Evolutionary conservation across 495 filamentous ascomycete genomes (phyloP).

Genomic region (Aspergillus asperescens): DNA sequence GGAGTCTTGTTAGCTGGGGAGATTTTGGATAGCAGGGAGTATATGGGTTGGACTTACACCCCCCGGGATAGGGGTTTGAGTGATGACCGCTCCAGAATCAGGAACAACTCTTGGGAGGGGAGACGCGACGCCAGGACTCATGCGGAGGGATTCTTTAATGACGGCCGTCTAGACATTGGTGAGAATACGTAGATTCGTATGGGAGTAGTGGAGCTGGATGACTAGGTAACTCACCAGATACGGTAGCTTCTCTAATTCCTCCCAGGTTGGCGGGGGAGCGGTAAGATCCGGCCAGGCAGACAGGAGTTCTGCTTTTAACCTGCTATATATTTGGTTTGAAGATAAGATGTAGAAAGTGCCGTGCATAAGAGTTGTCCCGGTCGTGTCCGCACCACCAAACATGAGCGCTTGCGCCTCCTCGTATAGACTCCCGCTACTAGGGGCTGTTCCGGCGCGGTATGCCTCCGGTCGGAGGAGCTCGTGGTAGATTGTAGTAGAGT

Average conservation of each 20-base stretch:
- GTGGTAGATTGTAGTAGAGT: slow-evolving; percentile 9
- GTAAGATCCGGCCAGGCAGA: neutral
- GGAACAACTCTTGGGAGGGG: slow-evolving; percentile 9
- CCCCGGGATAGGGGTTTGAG: neutral
- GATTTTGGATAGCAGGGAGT: neutral
- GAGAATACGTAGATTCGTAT: too few species aligned
- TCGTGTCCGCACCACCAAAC: slow-evolving; percentile 9
- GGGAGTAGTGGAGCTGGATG: neutral
- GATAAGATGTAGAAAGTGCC: slow-evolving; percentile 4
- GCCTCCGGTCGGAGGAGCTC: slow-evolving; percentile 8
- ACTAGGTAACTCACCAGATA: slow-evolving; percentile 1
- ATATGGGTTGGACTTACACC: neutral
- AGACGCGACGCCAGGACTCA: slow-evolving; percentile 6
- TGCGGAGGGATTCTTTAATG: slow-evolving; percentile 9
- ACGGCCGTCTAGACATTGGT: slow-evolving; percentile 7
- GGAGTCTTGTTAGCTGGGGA: neutral
- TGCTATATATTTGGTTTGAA: neutral
- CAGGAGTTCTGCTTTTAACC: neutral
- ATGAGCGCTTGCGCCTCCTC: slow-evolving; percentile 9
- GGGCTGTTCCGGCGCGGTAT: neutral
- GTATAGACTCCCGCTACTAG: slow-evolving; percentile 2
- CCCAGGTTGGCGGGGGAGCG: neutral
- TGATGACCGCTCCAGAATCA: neutral
- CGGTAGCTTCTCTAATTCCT: slow-evolving; percentile 4
- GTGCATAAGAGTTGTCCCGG: slow-evolving; percentile 5